Conservation (phyloP, 1,139 yeast genomes). For the Saccharomyces hybrid region DNA sequence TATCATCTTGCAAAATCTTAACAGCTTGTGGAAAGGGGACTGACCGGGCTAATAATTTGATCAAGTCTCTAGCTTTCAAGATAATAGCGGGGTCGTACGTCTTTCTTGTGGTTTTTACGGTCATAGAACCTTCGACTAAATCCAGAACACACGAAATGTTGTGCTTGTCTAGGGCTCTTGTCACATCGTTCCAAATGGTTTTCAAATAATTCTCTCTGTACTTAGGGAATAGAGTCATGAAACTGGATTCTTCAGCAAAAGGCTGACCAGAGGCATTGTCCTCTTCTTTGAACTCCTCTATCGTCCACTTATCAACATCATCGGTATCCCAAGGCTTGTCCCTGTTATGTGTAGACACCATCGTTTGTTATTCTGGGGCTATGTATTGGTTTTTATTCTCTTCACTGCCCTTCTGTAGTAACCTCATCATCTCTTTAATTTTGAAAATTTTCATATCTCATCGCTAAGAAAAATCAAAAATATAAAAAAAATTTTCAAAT, state of each 20-base stretch:
- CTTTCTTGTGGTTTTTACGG: conserved; percentile 90
- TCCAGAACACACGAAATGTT: conserved; percentile 77
- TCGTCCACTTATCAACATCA: conserved; percentile 88
- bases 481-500: not conserved
- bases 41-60: conserved; percentile 86
- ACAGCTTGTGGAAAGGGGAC: conserved; percentile 97
- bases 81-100: conserved; percentile 93
- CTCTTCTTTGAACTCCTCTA: conserved; percentile 83
- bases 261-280: conserved; percentile 81
- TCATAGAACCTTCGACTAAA: conserved; percentile 94
- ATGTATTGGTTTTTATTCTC: conserved; percentile 1
- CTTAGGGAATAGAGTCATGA: conserved; percentile 92
- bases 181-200: conserved; percentile 89
- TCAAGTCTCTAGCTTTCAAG: conserved; percentile 88
- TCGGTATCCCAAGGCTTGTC: conserved; percentile 98
- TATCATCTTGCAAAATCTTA: conserved; percentile 80
- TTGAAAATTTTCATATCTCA: conserved; percentile 4
- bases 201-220: conserved; percentile 87
- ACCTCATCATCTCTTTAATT: not conserved
- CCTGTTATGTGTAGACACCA: conserved; percentile 88
- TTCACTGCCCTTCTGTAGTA: not conserved
- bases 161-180: conserved; percentile 64
- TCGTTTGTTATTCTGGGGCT: conserved; percentile 24
- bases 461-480: conserved; percentile 1
- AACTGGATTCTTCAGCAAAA: conserved; percentile 89